Conservation (phyloP, 495 filamentous ascomycete genomes). For the Talaromyces thailandensis region DNA sequence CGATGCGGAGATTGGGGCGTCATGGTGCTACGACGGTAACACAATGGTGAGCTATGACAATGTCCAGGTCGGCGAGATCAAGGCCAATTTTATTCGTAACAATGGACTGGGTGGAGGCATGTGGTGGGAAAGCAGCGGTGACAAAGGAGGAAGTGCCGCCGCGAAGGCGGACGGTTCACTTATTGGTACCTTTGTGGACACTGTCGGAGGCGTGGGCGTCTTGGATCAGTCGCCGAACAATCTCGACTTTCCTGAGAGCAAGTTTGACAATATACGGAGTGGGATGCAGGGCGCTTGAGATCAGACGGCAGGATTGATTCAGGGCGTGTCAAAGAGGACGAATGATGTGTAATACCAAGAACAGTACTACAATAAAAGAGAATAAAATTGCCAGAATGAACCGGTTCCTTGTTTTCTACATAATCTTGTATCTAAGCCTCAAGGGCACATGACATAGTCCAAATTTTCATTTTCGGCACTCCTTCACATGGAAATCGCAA, state of each 20-base stretch:
- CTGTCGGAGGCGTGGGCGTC: conserved; percentile 32
- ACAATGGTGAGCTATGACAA: conserved; percentile 77
- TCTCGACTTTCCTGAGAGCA: conserved; percentile 60
- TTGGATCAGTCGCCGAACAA: conserved; percentile 60
- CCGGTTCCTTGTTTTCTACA: conserved; percentile 4
- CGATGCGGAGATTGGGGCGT: conserved; percentile 41
- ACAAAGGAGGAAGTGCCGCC: conserved; percentile 43
- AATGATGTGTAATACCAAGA: background rate
- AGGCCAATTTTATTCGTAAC: conserved; percentile 56
- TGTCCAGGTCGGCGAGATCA: conserved; percentile 46
- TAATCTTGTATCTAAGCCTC: conserved; percentile 7
- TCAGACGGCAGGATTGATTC: background rate
- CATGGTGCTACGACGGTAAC: conserved; percentile 63
- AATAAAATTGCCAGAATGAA: background rate
- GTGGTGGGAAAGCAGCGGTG: conserved; percentile 91
- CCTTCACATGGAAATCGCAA: conserved; percentile 15
- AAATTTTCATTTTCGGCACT: conserved; percentile 11
- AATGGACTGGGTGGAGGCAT: conserved; percentile 72
- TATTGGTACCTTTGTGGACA: conserved; percentile 49
- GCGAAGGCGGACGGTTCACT: conserved; percentile 46
- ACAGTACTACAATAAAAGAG: background rate
- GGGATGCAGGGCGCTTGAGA: conserved; percentile 19
- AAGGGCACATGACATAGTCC: conserved; percentile 16
- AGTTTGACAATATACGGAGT: conserved; percentile 67
- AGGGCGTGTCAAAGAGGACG: no score